Evolutionary conservation across 139 green algal genomes (phyloP), one percentile per base, ranked within the genome.

Genomic region (Coelastrella sp.): DNA sequence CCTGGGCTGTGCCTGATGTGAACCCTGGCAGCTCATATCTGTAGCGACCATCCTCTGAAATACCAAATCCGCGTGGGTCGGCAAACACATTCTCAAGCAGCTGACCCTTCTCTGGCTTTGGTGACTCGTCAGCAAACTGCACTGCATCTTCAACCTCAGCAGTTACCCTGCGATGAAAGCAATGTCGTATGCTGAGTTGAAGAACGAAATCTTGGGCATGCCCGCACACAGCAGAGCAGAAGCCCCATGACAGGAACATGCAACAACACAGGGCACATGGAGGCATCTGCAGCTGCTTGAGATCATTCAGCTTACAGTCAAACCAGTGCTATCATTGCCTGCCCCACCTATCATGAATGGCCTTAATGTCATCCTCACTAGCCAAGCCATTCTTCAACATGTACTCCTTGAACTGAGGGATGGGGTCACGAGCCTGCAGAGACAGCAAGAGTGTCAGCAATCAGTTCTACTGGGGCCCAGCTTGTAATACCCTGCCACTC

Each of bases 1-100:
- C 91, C 27, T 90, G 86, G 19, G 92, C 93, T 1, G 89, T 96
- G 78, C 96, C 96, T 35, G 89, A 91, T 66, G 89, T 95, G 91
- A 98, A 98, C 75, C 96, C 96, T 35, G 94, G 93, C 86, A 91
- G 80, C 90, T 96, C 87, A 86, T 96, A 98, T 37, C 91, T 59
- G 87, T 95, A 96, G 30, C 68, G 72, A 30, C 95, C 95, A 75
- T 96, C 89, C 19, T 90, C 81, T 15, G 88, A 90, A 60, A 97
- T 96, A 30, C 96, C 96, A 87, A 98, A 98, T 77, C 96, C 96
- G 60, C 93, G 93, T 35, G 97, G 97, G 86, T 99, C 97, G 25
- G 93, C 91, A 91, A 99, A 99, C 83, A 99, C 97, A 75, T 99
- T 98, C 92, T 99, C 96, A 88, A 99, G 91, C 87, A 99, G 92